Percentiles rank a stretch among this genome's conserved stretches.
Conservation (phyloP, 768 basidiomycete species). For the Sarcodon aspratus region DNA sequence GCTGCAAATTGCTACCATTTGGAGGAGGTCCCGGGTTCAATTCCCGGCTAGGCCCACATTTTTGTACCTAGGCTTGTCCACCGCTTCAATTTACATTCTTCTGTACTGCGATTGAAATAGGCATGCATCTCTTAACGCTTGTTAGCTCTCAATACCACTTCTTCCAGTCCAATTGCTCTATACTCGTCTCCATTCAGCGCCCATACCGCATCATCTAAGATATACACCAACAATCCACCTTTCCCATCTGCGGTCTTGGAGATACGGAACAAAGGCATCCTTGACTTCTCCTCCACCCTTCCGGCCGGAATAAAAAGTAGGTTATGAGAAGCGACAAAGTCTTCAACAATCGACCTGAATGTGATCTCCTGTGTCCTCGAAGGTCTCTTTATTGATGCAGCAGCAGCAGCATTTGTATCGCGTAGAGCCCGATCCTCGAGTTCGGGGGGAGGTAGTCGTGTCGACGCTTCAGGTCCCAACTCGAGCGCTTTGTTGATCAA, state of each 20-base stretch:
- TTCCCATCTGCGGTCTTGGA: constrained; percentile 70
- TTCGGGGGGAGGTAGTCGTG: constrained; percentile 57
- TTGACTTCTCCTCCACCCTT: constrained; percentile 69
- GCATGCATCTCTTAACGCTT: constrained; percentile 3
- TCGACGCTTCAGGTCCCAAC: constrained; percentile 67
- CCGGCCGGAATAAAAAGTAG: constrained; percentile 86
- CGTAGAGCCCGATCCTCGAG: constrained; percentile 25
- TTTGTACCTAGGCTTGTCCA: no score
- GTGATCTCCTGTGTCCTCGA: constrained; percentile 72
- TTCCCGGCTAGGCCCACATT: constrained; percentile 28
- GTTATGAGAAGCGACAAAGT: constrained; percentile 75
- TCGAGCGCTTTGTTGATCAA: constrained; percentile 92
- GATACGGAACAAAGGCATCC: constrained; percentile 85
- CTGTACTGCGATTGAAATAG: not conserved
- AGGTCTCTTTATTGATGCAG: constrained; percentile 22
- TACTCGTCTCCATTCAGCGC: constrained; percentile 57
- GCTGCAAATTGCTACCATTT: constrained; percentile 6
- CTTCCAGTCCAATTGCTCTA: constrained; percentile 74
- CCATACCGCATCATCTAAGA: constrained; percentile 93
- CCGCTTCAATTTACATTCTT: not conserved
- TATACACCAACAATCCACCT: constrained; percentile 81
- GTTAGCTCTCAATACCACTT: constrained; percentile 67
- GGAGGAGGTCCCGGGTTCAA: constrained; percentile 74
- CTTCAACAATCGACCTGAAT: constrained; percentile 89
- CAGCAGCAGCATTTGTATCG: constrained; percentile 19